These are phyloP conservation scores for Coemansia sp. DNA, from an alignment of 192 early-diverging fungal species.

Conservation along the genomic window DNA sequence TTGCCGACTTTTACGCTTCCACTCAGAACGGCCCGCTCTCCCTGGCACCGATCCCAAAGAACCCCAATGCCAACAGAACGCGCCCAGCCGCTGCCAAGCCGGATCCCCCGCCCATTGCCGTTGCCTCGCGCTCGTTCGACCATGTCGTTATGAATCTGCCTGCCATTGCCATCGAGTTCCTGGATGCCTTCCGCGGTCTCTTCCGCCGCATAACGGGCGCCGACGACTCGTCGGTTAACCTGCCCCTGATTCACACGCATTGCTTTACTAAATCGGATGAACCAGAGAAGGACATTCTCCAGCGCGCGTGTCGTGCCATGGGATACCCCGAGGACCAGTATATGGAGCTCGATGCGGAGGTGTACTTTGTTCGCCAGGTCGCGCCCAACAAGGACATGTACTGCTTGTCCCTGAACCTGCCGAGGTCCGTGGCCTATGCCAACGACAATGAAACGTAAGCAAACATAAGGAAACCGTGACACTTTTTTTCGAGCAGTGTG, in stretches of 20 bases:
- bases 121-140: slow-evolving; percentile 63
- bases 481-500: neutral
- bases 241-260: slow-evolving; percentile 93
- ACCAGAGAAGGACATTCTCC: slow-evolving; percentile 59
- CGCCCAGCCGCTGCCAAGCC: slow-evolving; percentile 4
- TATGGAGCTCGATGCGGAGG: slow-evolving; percentile 30
- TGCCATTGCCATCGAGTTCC: slow-evolving; percentile 92
- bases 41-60: slow-evolving; percentile 17
- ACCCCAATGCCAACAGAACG: slow-evolving; percentile 9
- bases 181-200: slow-evolving; percentile 90
- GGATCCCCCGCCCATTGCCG: slow-evolving; percentile 12
- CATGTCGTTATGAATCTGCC: slow-evolving; percentile 99
- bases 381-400: slow-evolving; percentile 99
- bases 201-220: slow-evolving; percentile 53
- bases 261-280: slow-evolving; percentile 87
- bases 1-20: slow-evolving; percentile 59
- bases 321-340: slow-evolving; percentile 51
- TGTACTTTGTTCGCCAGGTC: slow-evolving; percentile 89
- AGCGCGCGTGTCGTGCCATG: slow-evolving; percentile 51
- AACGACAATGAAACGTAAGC: slow-evolving; percentile 29
- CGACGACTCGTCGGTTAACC: slow-evolving; percentile 19
- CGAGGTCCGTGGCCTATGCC: slow-evolving; percentile 70
- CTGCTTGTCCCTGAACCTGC: slow-evolving; percentile 84
- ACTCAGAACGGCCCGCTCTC: neutral
- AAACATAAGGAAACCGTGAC: neutral